phyloP scores from a whole-genome alignment of 1,284 basidiomycete genomes.

The Peniophora sp. region DNA sequence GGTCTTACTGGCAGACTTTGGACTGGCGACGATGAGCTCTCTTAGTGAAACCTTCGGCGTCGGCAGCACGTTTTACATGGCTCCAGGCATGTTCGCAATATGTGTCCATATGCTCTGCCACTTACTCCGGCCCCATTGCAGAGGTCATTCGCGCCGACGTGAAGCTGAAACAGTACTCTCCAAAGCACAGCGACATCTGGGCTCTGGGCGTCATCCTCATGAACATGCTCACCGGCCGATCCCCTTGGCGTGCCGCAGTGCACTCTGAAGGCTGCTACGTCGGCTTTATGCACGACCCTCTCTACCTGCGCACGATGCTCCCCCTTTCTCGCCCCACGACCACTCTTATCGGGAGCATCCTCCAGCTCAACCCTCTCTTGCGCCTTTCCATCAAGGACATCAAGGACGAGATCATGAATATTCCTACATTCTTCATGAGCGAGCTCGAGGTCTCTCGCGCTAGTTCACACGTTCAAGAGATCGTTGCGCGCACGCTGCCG shows the following conservation, averaged over 20 bases:
- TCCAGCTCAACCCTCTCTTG: conserved; percentile 41
- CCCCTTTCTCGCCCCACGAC: conserved; percentile 63
- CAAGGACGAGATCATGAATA: conserved; percentile 44
- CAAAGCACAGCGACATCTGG: conserved; percentile 83
- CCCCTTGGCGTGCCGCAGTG: conserved; percentile 81
- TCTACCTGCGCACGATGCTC: conserved; percentile 64
- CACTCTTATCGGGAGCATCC: conserved; percentile 51
- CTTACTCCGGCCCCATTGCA: conserved; percentile 5
- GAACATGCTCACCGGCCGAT: conserved; percentile 82
- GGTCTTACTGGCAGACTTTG: conserved; percentile 61
- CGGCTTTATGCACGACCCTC: conserved; percentile 40
- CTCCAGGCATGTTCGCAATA: conserved; percentile 33
- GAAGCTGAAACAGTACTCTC: conserved; percentile 44
- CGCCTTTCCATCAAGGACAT: conserved; percentile 60
- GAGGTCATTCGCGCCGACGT: conserved; percentile 20
- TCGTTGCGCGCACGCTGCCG: neutral
- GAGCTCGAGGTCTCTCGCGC: conserved; percentile 35
- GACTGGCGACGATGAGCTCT: conserved; percentile 51
- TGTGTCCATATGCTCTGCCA: neutral
- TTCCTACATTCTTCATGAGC: conserved; percentile 65
- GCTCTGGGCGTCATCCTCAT: conserved; percentile 46
- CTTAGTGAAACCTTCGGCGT: conserved; percentile 43
- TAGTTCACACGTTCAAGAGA: conserved; percentile 5
- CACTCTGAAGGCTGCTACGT: conserved; percentile 67
- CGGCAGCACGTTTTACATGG: conserved; percentile 53